Conservation (phyloP, 495 filamentous ascomycete genomes). For the Venustampulla echinocandica region DNA sequence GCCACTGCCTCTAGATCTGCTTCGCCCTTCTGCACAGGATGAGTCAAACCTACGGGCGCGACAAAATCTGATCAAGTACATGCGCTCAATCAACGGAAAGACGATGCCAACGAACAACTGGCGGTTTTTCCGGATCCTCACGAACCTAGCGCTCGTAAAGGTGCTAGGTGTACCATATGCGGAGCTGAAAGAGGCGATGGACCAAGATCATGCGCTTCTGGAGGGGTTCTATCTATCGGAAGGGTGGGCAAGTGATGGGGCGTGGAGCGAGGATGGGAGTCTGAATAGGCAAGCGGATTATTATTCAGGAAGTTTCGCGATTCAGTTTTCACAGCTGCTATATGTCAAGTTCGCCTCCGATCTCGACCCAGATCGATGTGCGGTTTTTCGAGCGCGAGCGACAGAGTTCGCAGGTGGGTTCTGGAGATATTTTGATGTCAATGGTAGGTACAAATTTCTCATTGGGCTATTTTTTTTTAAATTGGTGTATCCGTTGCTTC, state of each 20-base stretch:
- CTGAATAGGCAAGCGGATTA: constrained; percentile 56
- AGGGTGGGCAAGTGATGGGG: constrained; percentile 54
- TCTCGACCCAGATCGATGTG: constrained; percentile 40
- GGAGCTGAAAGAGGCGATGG: constrained; percentile 30
- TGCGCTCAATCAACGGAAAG: constrained; percentile 46
- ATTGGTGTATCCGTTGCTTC: too few species aligned
- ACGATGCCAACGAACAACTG: constrained; percentile 29
- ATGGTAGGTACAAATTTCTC: constrained; percentile 18
- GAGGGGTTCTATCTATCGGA: constrained; percentile 51
- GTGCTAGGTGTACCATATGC: constrained; percentile 40
- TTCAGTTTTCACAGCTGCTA: constrained; percentile 49
- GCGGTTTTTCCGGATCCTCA: constrained; percentile 56
- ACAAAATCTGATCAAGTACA: constrained; percentile 34
- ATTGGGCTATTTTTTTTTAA: too few species aligned
- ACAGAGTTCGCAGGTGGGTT: constrained; percentile 44
- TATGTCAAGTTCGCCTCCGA: constrained; percentile 47
- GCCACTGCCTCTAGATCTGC: too few species aligned
- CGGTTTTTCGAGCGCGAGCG: constrained; percentile 43
- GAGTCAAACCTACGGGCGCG: constrained; percentile 31
- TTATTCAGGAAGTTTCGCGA: constrained; percentile 54
- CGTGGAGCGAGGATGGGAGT: constrained; percentile 28
- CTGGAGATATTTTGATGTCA: constrained; percentile 47
- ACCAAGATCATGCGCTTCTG: constrained; percentile 48
- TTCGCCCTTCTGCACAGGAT: constrained; percentile 27
- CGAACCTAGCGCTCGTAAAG: constrained; percentile 47